Evolutionary conservation across 352 stramenopile genomes (phyloP).

Genomic region (Globisporangium cylindrosporum): DNA sequence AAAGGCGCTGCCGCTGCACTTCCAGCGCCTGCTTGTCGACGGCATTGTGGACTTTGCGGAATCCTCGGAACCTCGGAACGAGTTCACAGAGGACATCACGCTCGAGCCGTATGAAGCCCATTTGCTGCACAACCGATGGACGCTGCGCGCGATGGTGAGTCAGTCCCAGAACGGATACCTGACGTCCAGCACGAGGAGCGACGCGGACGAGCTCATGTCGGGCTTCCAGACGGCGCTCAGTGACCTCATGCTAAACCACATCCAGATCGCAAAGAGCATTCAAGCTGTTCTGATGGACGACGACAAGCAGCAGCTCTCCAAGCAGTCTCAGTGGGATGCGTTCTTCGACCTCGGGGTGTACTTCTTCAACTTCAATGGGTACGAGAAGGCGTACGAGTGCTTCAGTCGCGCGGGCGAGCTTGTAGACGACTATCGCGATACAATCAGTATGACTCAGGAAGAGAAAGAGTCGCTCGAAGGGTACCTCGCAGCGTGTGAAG

Average conservation of each 20-base stretch:
- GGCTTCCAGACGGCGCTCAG: slow-evolving; percentile 70
- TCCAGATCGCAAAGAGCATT: slow-evolving; percentile 64
- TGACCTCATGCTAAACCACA: slow-evolving; percentile 53
- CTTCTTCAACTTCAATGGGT: slow-evolving; percentile 76
- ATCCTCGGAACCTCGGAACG: slow-evolving; percentile 27
- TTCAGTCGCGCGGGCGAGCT: slow-evolving; percentile 64
- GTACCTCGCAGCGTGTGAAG: slow-evolving; percentile 68
- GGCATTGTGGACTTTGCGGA: slow-evolving; percentile 78
- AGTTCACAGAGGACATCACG: slow-evolving; percentile 31
- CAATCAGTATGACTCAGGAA: slow-evolving; percentile 22
- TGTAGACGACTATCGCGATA: slow-evolving; percentile 32
- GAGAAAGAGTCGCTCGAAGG: slow-evolving; percentile 51
- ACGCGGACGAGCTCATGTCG: slow-evolving; percentile 60
- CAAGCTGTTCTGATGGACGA: slow-evolving; percentile 49
- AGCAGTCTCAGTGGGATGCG: slow-evolving; percentile 51
- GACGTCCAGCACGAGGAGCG: slow-evolving; percentile 59
- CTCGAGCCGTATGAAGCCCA: slow-evolving; percentile 48
- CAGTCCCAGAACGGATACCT: slow-evolving; percentile 72
- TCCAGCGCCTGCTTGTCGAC: slow-evolving; percentile 79
- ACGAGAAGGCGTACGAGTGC: slow-evolving; percentile 73
- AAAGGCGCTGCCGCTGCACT: slow-evolving; percentile 59
- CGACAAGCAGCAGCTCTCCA: slow-evolving; percentile 33
- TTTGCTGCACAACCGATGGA: slow-evolving; percentile 76
- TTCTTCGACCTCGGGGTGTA: slow-evolving; percentile 70
- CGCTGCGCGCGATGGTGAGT: slow-evolving; percentile 61